A percentile compares a stretch with the other conserved stretches of the same genome.
Evolutionary conservation across 352 stramenopile species (phyloP).

Genomic region (Phytopythium aichiense): DNA sequence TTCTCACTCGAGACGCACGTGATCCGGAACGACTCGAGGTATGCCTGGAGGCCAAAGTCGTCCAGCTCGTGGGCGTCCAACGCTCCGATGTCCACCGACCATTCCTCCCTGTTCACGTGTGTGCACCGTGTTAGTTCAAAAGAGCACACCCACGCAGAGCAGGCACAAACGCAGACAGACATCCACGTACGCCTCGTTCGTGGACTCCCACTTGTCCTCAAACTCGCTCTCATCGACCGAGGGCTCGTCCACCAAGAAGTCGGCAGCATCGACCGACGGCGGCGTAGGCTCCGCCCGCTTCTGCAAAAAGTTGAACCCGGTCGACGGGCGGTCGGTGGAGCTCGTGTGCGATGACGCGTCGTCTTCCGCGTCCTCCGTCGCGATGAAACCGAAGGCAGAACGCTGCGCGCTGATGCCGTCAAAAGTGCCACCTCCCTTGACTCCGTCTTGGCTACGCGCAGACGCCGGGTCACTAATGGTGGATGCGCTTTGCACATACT

Average conservation of each 20-base stretch:
- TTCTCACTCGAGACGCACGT: conserved; percentile 68
- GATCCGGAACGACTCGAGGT: conserved; percentile 63
- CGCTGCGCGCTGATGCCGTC: conserved; percentile 11
- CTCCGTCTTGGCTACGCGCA: conserved; percentile 11
- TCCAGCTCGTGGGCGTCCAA: conserved; percentile 50
- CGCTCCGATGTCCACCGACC: conserved; percentile 49
- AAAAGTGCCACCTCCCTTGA: conserved; percentile 4
- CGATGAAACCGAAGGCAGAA: conserved; percentile 84
- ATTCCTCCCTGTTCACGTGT: conserved; percentile 54
- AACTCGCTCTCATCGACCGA: conserved; percentile 52
- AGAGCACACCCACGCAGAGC: not conserved
- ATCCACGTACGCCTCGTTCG: conserved; percentile 65
- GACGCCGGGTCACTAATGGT: conserved; percentile 21
- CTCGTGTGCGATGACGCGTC: conserved; percentile 41
- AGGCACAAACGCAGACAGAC: not conserved
- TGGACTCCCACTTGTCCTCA: conserved; percentile 74
- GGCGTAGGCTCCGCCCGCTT: conserved; percentile 17
- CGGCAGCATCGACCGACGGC: conserved; percentile 36
- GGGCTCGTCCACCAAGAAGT: conserved; percentile 55
- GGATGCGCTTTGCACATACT: conserved; percentile 17
- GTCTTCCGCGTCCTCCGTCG: conserved; percentile 31
- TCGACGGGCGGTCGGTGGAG: conserved; percentile 40
- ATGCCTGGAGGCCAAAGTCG: conserved; percentile 44
- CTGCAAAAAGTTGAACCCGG: conserved; percentile 38
- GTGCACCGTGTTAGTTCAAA: not conserved